Evolutionary conservation across 108 stramenopile genomes (phyloP), one percentile per base, ranked within the genome.

Genomic region (Pelagomonas calceolata): DNA sequence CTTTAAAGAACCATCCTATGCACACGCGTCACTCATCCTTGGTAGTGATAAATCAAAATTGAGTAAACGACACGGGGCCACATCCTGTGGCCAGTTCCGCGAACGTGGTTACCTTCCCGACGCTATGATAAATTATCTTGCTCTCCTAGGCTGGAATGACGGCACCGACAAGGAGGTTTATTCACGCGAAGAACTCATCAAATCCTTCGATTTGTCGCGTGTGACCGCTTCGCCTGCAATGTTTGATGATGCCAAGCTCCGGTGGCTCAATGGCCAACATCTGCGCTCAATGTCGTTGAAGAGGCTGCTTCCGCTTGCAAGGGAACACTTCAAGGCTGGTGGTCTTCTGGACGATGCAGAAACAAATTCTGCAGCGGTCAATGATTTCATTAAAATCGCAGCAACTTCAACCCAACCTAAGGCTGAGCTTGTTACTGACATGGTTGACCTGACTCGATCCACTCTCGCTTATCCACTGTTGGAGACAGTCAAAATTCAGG

Each of bases 121-220:
- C 78, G 92, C 91, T 30, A 94, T 92, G 93, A 88, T 94, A 77
- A 97, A 97, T 75, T 97, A 97, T 76, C 79, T 97, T 51, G 91
- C 94, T 0, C 74, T 95, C 39, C 82, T 97, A 69, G 96, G 96
- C 43, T 97, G 96, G 96, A 95, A 95, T 78, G 94, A 94, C 72
- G 96, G 96, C n/a, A 94, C 94, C 0, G 94, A 94, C 51, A 87
- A 95, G 80, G 96, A 97, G 72, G 94, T 97, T 34, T 97, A 92
- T 75, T 85, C 92, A 3, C 79, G 92, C 26, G 91, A 94, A 51
- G 96, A 97, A 76, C 79, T 97, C n/a, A 91, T 94, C 68, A 91
- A 97, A 64, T 87, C 85, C 15, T 97, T 95, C 75, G 92, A 93
- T 46, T 74, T 95, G 64, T 71, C 90, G 69, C 90, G 94, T 51